Conservation (phyloP, 768 basidiomycete genomes). For the Dendrothele bispora region DNA sequence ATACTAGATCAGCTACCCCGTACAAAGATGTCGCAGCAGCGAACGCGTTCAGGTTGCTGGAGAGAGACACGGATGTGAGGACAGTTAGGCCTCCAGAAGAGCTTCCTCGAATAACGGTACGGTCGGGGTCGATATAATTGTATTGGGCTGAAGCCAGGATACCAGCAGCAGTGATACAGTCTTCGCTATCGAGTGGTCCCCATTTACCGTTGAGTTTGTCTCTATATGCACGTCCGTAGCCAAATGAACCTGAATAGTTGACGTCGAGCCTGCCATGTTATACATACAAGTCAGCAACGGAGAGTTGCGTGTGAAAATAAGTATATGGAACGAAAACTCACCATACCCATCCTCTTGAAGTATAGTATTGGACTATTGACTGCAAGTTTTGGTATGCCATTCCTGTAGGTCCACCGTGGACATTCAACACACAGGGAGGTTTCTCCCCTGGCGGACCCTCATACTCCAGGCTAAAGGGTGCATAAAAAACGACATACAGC, state of each 20-base stretch:
- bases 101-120: slow-evolving; percentile 68
- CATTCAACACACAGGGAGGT: slow-evolving; percentile 65
- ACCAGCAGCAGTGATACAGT: slow-evolving; percentile 58
- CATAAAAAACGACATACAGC: slow-evolving; percentile 65
- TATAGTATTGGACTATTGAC: slow-evolving; percentile 64
- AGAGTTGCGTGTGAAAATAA: no score
- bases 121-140: slow-evolving; percentile 60
- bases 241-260: slow-evolving; percentile 74
- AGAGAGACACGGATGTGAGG: slow-evolving; percentile 46
- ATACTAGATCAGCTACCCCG: slow-evolving; percentile 65
- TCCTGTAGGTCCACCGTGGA: slow-evolving; percentile 75
- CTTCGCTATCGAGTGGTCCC: slow-evolving; percentile 74
- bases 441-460: slow-evolving; percentile 51
- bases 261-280: slow-evolving; percentile 80
- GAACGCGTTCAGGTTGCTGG: slow-evolving; percentile 46
- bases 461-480: slow-evolving; percentile 66
- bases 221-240: slow-evolving; percentile 70
- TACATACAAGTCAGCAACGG: no score
- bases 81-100: slow-evolving; percentile 77
- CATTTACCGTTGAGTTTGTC: slow-evolving; percentile 62
- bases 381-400: slow-evolving; percentile 44
- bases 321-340: no score
- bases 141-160: slow-evolving; percentile 44
- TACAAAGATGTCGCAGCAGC: slow-evolving; percentile 66
- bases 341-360: slow-evolving; percentile 75